Conservation (phyloP, 495 filamentous ascomycete species). For the Gamarada debralockiae region DNA sequence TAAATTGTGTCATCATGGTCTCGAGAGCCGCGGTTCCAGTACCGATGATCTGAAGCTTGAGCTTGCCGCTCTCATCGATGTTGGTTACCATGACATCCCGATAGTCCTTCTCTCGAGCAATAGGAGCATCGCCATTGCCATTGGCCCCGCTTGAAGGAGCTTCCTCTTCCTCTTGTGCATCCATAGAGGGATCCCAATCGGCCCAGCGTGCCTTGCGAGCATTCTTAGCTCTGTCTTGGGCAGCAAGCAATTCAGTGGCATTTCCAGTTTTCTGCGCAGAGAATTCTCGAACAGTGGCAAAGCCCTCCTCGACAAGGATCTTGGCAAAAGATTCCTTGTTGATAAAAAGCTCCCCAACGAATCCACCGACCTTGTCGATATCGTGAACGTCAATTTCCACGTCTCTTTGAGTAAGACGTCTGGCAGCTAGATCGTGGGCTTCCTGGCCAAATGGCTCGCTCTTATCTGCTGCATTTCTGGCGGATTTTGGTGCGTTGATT, state of each 20-base stretch:
- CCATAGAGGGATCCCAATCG: conserved; percentile 85
- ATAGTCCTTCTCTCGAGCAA: conserved; percentile 75
- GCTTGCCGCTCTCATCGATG: conserved; percentile 66
- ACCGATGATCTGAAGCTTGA: conserved; percentile 89
- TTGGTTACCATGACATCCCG: conserved; percentile 88
- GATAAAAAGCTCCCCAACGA: conserved; percentile 91
- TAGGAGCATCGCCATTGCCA: conserved; percentile 33
- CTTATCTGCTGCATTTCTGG: conserved; percentile 73
- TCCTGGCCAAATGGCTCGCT: conserved; percentile 94
- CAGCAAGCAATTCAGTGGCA: conserved; percentile 78
- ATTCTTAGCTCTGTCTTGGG: conserved; percentile 84
- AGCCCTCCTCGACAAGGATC: conserved; percentile 86
- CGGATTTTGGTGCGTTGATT: conserved; percentile 87
- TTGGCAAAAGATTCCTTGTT: conserved; percentile 97
- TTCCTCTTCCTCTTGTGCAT: conserved; percentile 49
- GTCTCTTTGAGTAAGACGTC: conserved; percentile 86
- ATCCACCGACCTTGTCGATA: conserved; percentile 93
- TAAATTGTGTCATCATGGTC: conserved; percentile 83
- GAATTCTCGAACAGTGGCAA: conserved; percentile 87
- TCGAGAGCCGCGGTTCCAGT: conserved; percentile 77
- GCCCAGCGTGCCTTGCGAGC: conserved; percentile 85
- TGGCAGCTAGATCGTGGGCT: conserved; percentile 85
- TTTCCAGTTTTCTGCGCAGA: conserved; percentile 95
- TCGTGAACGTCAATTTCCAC: conserved; percentile 95
- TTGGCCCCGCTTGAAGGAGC: conserved; percentile 44